Evolutionary conservation across 2,329 filamentous ascomycete species (phyloP), one percentile per base, ranked within the genome.

Genomic region (Monosporascus cannonballus): DNA sequence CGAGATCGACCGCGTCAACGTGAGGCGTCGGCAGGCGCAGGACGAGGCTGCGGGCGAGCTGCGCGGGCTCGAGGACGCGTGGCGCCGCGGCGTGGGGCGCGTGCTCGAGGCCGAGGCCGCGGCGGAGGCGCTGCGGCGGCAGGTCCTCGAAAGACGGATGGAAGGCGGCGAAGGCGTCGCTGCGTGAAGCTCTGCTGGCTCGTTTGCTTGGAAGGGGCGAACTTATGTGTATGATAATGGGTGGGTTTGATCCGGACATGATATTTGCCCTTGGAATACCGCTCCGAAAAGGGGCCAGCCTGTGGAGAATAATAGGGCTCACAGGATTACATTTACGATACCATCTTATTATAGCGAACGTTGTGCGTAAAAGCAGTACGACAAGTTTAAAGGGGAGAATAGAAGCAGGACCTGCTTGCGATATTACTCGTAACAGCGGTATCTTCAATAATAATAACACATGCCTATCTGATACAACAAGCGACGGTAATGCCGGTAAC

Each of bases 21-120:
- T 86, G 54, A 76, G 81, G 63, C 78, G 94, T 53, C 85, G 86
- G 62, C 71, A 77, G 24, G 76, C 78, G 46, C 93, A 97, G 73
- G 84, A 86, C 54, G 83, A 78, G 39, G 85, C 85, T 2, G 81
- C 76, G 47, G 87, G 80, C 5, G 93, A 96, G 76, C 74, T 96
- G 64, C 75, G 74, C 53, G 80, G 81, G 4, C 69, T 96, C 37
- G 89, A 95, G 64, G 84, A 89, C 55, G 81, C 80, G 3, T 97
- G 93, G 93, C 85, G 81, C 71, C 79, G 76, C 48, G 89, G 89
- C 24, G 82, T 97, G 1, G 87, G 88, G 3, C 80, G 84, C 54
- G 85, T 94, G 47, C 73, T 97, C 39, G 91, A 96, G 79, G 89
- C 89, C 0, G 90, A 96, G 75, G 78, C 93, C 51, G 94, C 91